Conservation (phyloP, 768 basidiomycete genomes). For the Serendipita sp. region DNA sequence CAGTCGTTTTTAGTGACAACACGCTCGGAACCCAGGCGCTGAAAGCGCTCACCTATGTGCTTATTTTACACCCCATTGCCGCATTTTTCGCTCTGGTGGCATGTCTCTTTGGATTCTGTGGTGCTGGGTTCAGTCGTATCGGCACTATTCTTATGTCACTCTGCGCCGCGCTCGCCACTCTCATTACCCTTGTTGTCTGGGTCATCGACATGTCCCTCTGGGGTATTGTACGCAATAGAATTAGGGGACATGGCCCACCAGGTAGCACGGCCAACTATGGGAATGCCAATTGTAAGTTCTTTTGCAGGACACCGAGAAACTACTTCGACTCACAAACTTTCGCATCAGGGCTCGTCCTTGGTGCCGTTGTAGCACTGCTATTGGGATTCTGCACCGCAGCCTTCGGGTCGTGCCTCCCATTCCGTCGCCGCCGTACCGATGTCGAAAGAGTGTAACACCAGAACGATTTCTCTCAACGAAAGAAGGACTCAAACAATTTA, state of each 20-base stretch:
- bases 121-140: slow-evolving; percentile 42
- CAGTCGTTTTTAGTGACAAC: slow-evolving; percentile 21
- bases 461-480: too few relatives aligned
- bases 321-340: too few relatives aligned
- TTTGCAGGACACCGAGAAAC: neutral
- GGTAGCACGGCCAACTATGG: slow-evolving; percentile 15
- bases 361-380: slow-evolving; percentile 49
- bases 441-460: neutral
- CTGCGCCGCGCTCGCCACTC: slow-evolving; percentile 43
- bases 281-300: slow-evolving; percentile 9
- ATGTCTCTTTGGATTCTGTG: slow-evolving; percentile 52
- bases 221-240: slow-evolving; percentile 27
- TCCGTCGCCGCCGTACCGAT: slow-evolving; percentile 16
- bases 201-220: slow-evolving; percentile 45
- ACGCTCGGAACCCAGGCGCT: slow-evolving; percentile 37
- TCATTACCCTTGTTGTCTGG: slow-evolving; percentile 53
- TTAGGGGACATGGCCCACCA: slow-evolving; percentile 24
- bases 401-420: slow-evolving; percentile 53
- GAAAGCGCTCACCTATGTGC: slow-evolving; percentile 51
- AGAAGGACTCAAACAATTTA: too few relatives aligned
- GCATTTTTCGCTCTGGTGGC: slow-evolving; percentile 52
- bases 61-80: slow-evolving; percentile 69
- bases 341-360: slow-evolving; percentile 36
- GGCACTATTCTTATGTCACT: slow-evolving; percentile 71
- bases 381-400: slow-evolving; percentile 50